Conservation (phyloP, 208 protist species). For the Trypanosoma melophagium region DNA sequence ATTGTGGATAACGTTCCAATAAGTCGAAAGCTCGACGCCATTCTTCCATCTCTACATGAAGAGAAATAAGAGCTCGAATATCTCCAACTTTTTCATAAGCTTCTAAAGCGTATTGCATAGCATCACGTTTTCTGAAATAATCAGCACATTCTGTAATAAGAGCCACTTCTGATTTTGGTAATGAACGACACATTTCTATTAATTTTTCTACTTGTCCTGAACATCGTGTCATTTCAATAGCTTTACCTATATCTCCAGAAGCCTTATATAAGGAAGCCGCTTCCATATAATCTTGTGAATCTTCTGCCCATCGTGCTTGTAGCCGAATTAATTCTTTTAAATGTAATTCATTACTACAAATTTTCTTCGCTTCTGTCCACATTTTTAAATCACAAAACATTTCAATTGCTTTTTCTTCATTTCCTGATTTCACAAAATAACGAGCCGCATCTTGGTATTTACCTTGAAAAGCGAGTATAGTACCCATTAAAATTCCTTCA, state of each 20-base stretch:
- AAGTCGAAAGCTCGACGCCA: slow-evolving; percentile 92
- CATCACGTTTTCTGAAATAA: slow-evolving; percentile 82
- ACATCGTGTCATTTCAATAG: slow-evolving; percentile 87
- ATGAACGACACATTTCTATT: slow-evolving; percentile 78
- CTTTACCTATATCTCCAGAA: slow-evolving; percentile 82
- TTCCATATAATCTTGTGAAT: slow-evolving; percentile 88
- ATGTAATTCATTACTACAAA: slow-evolving; percentile 88
- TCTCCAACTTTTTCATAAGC: slow-evolving; percentile 91
- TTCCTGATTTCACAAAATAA: slow-evolving; percentile 82
- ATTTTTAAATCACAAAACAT: slow-evolving; percentile 95
- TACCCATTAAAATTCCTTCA: slow-evolving; percentile 67
- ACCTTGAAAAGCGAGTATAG: slow-evolving; percentile 94
- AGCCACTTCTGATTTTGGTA: slow-evolving; percentile 82
- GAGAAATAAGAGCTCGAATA: slow-evolving; percentile 77
- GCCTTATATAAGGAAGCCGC: slow-evolving; percentile 89
- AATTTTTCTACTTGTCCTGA: slow-evolving; percentile 84
- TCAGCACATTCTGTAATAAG: slow-evolving; percentile 83
- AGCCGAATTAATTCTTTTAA: slow-evolving; percentile 89
- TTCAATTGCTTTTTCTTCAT: slow-evolving; percentile 84
- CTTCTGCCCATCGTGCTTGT: slow-evolving; percentile 92
- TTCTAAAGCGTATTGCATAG: slow-evolving; percentile 85
- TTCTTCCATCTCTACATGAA: slow-evolving; percentile 87
- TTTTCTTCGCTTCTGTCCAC: slow-evolving; percentile 90
- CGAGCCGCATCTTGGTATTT: slow-evolving; percentile 91
- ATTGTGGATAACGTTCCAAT: slow-evolving; percentile 78